A percentile compares a stretch with the other conserved stretches of the same genome.
phyloP scores from a whole-genome alignment of 169 alveolate genomes.

The Perkinsus olseni region DNA sequence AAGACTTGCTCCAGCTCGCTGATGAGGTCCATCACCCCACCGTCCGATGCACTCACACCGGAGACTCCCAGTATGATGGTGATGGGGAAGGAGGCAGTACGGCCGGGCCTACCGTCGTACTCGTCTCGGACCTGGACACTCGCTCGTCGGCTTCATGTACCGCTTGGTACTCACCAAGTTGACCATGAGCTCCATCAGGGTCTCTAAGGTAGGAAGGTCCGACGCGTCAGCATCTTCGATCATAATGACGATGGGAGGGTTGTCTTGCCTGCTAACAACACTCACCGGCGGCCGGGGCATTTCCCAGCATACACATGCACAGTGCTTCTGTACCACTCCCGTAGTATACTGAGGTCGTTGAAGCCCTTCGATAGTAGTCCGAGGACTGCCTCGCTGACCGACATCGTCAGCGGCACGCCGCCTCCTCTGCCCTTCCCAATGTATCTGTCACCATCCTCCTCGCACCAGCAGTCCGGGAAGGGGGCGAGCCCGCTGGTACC shows the following conservation, averaged over 20 bases:
- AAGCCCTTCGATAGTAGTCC: not conserved
- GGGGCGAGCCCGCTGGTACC: not conserved
- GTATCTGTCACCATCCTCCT: no score
- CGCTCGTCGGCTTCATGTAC: no score
- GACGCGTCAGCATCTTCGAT: not conserved
- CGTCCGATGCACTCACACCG: not conserved
- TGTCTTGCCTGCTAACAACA: not conserved
- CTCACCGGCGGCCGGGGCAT: not conserved
- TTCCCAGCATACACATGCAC: not conserved
- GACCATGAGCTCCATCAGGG: not conserved
- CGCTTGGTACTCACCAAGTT: not conserved
- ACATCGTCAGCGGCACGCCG: not conserved
- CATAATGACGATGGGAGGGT: not conserved
- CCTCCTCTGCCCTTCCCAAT: not conserved
- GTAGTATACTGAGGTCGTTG: not conserved
- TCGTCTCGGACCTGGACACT: not conserved
- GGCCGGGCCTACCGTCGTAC: not conserved
- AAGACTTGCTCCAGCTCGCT: not conserved
- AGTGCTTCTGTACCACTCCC: not conserved
- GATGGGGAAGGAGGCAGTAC: not conserved
- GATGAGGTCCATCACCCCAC: not conserved
- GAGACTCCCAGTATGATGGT: not conserved
- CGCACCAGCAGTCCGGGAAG: no score
- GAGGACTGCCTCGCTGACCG: not conserved
- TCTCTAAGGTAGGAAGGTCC: not conserved